Evolutionary conservation across 1,284 basidiomycete species (phyloP).

Genomic region (Trametes polyzona): DNA sequence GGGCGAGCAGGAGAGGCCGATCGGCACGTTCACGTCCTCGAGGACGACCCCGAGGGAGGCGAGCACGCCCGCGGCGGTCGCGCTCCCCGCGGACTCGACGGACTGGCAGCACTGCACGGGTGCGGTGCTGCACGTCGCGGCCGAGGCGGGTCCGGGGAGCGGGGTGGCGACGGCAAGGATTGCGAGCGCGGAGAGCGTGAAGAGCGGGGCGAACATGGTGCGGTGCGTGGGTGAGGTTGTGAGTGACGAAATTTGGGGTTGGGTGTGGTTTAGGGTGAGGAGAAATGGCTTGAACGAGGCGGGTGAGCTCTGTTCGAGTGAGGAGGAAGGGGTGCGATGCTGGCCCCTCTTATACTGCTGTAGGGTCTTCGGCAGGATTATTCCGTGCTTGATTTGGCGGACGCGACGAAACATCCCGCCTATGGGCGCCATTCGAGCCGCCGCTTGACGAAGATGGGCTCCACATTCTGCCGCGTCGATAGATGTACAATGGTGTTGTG

Average conservation of each 20-base stretch:
- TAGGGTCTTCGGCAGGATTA: too few relatives aligned
- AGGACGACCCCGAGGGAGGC: constrained; percentile 27
- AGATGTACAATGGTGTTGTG: too few relatives aligned
- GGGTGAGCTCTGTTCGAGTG: too few relatives aligned
- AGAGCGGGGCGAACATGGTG: neutral
- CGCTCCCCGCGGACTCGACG: constrained; percentile 15
- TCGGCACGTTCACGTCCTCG: constrained; percentile 22
- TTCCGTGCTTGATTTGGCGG: too few relatives aligned
- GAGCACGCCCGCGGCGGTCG: constrained; percentile 19
- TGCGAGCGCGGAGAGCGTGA: constrained; percentile 3
- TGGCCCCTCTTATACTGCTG: too few relatives aligned
- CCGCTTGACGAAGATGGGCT: too few relatives aligned
- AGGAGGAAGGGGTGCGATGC: too few relatives aligned
- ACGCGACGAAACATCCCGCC: too few relatives aligned
- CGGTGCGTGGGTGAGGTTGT: neutral
- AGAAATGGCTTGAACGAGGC: too few relatives aligned
- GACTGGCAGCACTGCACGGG: constrained; percentile 31
- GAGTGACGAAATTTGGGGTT: neutral
- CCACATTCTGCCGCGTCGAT: too few relatives aligned
- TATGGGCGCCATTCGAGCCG: too few relatives aligned
- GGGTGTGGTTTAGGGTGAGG: neutral
- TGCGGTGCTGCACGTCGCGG: constrained; percentile 26
- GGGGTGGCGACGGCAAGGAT: constrained; percentile 9
- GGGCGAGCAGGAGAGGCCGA: constrained; percentile 34
- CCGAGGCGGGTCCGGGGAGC: neutral